These are phyloP conservation scores for Aureobasidium sp. DNA, from an alignment of 2,329 filamentous ascomycete genomes.

Conservation along the genomic window DNA sequence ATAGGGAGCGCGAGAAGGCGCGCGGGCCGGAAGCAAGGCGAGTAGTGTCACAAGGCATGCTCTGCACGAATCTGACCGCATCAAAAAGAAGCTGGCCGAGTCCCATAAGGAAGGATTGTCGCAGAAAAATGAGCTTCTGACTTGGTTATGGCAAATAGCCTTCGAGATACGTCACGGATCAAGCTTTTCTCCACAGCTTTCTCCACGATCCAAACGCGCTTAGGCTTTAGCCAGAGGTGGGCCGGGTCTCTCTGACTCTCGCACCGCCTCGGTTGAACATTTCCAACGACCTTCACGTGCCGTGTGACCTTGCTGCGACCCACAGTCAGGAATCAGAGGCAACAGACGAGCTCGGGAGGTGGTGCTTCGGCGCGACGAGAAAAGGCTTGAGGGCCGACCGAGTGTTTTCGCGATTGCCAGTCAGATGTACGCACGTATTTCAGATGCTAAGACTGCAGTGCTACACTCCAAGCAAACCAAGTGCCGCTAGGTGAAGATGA, in stretches of 20 bases:
- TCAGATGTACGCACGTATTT: background rate
- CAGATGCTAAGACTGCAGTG: constrained; percentile 1
- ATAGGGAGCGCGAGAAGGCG: background rate
- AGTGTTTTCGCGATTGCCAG: background rate
- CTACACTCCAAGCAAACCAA: constrained; percentile 3
- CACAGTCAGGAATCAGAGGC: background rate
- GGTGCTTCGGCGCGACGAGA: background rate
- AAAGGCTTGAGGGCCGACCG: background rate
- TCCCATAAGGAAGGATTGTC: constrained; percentile 1
- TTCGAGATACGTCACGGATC: constrained; percentile 7
- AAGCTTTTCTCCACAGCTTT: constrained; percentile 11
- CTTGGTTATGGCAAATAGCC: background rate
- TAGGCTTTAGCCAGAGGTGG: background rate
- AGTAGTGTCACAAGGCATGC: constrained; percentile 7
- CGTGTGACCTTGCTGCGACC: background rate
- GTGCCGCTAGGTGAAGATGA: background rate
- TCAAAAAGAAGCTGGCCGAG: background rate
- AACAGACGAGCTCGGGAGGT: background rate
- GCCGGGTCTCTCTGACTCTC: background rate
- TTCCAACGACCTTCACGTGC: background rate
- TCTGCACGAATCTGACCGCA: constrained; percentile 4
- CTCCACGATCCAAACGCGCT: constrained; percentile 11
- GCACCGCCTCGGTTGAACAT: background rate
- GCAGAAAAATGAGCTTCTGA: background rate
- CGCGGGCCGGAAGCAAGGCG: constrained; percentile 8